A percentile compares a stretch with the other conserved stretches of the same genome.
Conservation (phyloP, 805 yeast genomes). For the Metschnikowia sp. region DNA sequence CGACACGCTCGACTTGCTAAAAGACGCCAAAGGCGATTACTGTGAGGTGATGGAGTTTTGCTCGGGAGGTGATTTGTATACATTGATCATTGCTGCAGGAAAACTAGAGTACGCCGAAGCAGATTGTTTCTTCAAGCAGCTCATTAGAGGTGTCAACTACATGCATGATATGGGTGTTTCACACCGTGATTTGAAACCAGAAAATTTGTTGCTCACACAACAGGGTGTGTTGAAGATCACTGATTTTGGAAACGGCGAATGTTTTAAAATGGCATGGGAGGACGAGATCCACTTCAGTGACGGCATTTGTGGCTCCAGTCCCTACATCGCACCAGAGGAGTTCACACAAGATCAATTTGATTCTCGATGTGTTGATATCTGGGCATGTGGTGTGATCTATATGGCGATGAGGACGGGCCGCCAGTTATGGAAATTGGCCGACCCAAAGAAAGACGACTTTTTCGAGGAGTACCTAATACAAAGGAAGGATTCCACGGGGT, state of each 20-base stretch:
- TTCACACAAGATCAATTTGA: slow-evolving; percentile 65
- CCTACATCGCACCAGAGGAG: slow-evolving; percentile 91
- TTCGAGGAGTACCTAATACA: slow-evolving; percentile 70
- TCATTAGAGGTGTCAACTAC: slow-evolving; percentile 77
- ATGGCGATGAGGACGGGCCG: slow-evolving; percentile 95
- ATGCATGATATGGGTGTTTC: slow-evolving; percentile 90
- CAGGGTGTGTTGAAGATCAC: slow-evolving; percentile 76
- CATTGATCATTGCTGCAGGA: slow-evolving; percentile 72
- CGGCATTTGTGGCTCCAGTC: slow-evolving; percentile 82
- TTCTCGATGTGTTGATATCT: slow-evolving; percentile 77
- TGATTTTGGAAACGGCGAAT: slow-evolving; percentile 84
- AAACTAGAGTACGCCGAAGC: slow-evolving; percentile 79
- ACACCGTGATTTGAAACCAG: slow-evolving; percentile 88
- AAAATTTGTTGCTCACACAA: slow-evolving; percentile 70
- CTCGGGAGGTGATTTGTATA: slow-evolving; percentile 76
- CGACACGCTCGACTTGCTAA: slow-evolving; percentile 68
- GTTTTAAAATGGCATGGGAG: slow-evolving; percentile 86
- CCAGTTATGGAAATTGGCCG: slow-evolving; percentile 87
- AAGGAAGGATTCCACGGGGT: slow-evolving; percentile 80
- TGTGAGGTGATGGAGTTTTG: slow-evolving; percentile 86
- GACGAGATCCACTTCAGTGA: slow-evolving; percentile 62
- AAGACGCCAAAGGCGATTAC: slow-evolving; percentile 79
- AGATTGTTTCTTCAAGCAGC: slow-evolving; percentile 85
- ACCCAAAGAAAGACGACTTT: slow-evolving; percentile 71
- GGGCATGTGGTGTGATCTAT: slow-evolving; percentile 92